Base-by-base conservation (phyloP, 2,329 filamentous ascomycete species). In the Botrytis aclada region DNA sequence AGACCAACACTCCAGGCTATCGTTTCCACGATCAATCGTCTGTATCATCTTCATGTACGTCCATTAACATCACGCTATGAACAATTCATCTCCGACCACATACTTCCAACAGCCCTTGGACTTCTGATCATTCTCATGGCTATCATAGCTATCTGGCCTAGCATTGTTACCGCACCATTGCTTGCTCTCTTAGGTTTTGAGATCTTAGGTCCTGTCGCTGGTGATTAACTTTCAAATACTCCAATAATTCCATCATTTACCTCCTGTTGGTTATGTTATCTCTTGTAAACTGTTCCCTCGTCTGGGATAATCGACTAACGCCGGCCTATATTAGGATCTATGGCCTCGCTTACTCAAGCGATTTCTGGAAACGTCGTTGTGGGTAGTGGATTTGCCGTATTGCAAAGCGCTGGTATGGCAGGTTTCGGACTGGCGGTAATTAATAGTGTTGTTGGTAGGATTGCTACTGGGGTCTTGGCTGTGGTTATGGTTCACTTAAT, bases 341-440 rank as follows among this genome's bases (percentile, higher is more conserved):
- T 70, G 3, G 69, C 69, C 4, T 18, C 56, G 10, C 6, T 61
- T 1, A 37, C 22, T 3, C 69, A 70, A 22, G 18, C 29, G 20
- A 4, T 70, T 1, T 39, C 51, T 10, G 69, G 69, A 25, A 70
- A 41, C 8, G 10, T 70, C 37, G 4, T 32, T 47, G 41, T 41
- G 25, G 41, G 32, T 63, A 25, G 58, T 32, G 16, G 64, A 8
- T 70, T 70, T 41, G 32, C 58, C 41, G 39, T 25, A 12, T 32
- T 64, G 5, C 41, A 70, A 45, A 70, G 69, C 32, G 56, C 32
- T 3, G 69, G 32, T 4, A 70, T 64, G 69, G 41, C 12, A 39
- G 69, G 58, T 1, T 25, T 4, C 7, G 58, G 69, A 1, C 20
- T 64, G 20, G 12, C 10, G 32, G 2, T 25, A 18, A 8, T 70